Conservation (phyloP, 2,329 filamentous ascomycete genomes). For the Fusarium coffeatum region DNA sequence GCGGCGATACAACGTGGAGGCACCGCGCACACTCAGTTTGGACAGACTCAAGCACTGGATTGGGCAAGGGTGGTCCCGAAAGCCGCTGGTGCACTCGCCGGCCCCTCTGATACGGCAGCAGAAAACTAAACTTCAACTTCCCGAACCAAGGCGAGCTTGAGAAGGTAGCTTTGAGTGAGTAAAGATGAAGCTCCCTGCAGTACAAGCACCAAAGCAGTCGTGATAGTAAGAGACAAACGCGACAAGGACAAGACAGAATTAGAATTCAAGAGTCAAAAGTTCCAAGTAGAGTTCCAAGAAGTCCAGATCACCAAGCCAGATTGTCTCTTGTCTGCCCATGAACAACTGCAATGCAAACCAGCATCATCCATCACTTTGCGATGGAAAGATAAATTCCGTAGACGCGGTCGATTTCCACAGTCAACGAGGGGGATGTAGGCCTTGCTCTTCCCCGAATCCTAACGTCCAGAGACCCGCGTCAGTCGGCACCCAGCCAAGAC, state of each 20-base stretch:
- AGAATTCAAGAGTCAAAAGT: slow-evolving; percentile 15
- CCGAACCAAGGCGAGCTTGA: slow-evolving; percentile 15
- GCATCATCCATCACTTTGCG: slow-evolving; percentile 33
- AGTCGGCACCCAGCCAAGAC: slow-evolving; percentile 15
- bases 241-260: slow-evolving; percentile 6
- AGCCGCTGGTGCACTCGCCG: slow-evolving; percentile 26
- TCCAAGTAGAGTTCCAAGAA: slow-evolving; percentile 13
- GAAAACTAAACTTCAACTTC: slow-evolving; percentile 21
- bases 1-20: slow-evolving; percentile 34
- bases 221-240: slow-evolving; percentile 11
- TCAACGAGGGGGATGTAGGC: slow-evolving; percentile 27
- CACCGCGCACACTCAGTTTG: slow-evolving; percentile 29
- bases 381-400: slow-evolving; percentile 9
- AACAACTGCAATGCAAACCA: slow-evolving; percentile 34
- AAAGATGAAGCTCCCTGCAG: slow-evolving; percentile 20
- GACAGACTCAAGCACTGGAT: slow-evolving; percentile 29
- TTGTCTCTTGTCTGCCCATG: slow-evolving; percentile 26
- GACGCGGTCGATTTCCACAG: slow-evolving; percentile 30
- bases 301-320: slow-evolving; percentile 17
- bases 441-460: slow-evolving; percentile 17
- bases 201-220: slow-evolving; percentile 16
- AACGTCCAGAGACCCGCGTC: slow-evolving; percentile 18
- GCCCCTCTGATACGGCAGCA: slow-evolving; percentile 28
- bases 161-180: slow-evolving; percentile 8
- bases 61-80: slow-evolving; percentile 32